Base-by-base conservation (phyloP, 495 filamentous ascomycete genomes). In the Penicillium mononematosum region DNA sequence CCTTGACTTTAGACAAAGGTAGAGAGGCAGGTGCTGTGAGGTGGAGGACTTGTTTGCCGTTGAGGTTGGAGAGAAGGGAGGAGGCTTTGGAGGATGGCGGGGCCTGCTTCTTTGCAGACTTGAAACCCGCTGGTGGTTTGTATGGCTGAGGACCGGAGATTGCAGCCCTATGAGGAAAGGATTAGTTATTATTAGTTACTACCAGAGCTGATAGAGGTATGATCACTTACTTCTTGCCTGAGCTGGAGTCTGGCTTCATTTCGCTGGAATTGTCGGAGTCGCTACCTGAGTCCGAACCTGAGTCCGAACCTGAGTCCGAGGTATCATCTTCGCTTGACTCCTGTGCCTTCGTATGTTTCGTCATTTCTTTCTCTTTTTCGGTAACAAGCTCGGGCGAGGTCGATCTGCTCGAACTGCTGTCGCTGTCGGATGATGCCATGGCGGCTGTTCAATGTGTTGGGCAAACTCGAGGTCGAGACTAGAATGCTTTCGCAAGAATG, bases 21-120 rank as follows among this genome's bases (percentile, higher is more conserved):
- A 79, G 66, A 58, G 62, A 75, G 3, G 74, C 64, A 0, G 76
- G 76, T 2, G 76, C 76, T 6, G 74, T 72, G 53, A 79, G 71
- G 50, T 79, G 75, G 55, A 73, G 67, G 32, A 79, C 59, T 63
- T 78, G 72, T 54, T 79, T 79, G 46, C 74, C 75, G 51, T 60
- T 58, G 50, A 79, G 65, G 50, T 77, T 66, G 45, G 74, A 73
- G 29, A 79, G 66, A 27, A 73, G 46, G 19, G 75, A 75, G 38
- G 70, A 66, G 31, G 65, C 62, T 53, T 43, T 69, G 17, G 73
- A 71, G 48, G 75, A 70, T 38, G 73, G 62, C 9, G 71, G 58
- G 22, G 63, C 47, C 49, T 71, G 67, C 53, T 71, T 67, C 53
- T 72, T 75, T 55, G 61, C 65, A 34, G 68, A 53, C 51, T 72